phyloP scores from a whole-genome alignment of 768 basidiomycete genomes.

The Phallus indusiatus region DNA sequence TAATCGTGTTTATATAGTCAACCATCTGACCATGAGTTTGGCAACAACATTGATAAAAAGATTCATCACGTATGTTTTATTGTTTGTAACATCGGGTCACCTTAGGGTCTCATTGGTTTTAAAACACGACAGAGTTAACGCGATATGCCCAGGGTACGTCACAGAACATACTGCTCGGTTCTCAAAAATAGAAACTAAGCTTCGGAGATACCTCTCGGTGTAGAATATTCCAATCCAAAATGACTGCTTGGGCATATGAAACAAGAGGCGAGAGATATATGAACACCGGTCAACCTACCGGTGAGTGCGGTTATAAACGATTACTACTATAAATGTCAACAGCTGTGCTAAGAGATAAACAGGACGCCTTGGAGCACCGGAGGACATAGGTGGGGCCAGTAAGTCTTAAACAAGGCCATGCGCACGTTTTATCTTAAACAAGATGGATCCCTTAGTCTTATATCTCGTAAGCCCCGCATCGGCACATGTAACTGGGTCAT shows the following conservation, averaged over 20 bases:
- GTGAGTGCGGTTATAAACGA: conserved; percentile 30
- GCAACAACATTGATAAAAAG: conserved; percentile 52
- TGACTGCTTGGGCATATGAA: conserved; percentile 68
- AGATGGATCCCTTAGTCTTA: conserved; percentile 21
- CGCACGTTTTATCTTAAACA: not conserved
- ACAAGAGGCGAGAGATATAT: conserved; percentile 40
- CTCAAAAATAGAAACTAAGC: not conserved
- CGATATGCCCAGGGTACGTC: conserved; percentile 68
- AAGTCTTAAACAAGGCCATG: conserved; percentile 17
- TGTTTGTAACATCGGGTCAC: not conserved
- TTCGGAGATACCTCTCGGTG: not conserved
- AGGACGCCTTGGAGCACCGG: conserved; percentile 58
- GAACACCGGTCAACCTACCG: conserved; percentile 50
- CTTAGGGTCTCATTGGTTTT: conserved; percentile 9
- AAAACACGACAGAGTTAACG: conserved; percentile 56
- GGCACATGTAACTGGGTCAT: conserved; percentile 65
- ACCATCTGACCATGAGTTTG: conserved; percentile 68
- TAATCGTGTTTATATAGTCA: conserved; percentile 31
- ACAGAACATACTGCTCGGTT: not conserved
- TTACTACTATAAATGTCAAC: not conserved
- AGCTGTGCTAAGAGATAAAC: not conserved
- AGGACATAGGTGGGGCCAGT: conserved; percentile 61
- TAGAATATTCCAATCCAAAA: conserved; percentile 70
- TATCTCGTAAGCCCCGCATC: conserved; percentile 65
- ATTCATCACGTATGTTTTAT: conserved; percentile 45